Evolutionary conservation across 495 filamentous ascomycete genomes (phyloP).

Genomic region (Neurospora sp.): DNA sequence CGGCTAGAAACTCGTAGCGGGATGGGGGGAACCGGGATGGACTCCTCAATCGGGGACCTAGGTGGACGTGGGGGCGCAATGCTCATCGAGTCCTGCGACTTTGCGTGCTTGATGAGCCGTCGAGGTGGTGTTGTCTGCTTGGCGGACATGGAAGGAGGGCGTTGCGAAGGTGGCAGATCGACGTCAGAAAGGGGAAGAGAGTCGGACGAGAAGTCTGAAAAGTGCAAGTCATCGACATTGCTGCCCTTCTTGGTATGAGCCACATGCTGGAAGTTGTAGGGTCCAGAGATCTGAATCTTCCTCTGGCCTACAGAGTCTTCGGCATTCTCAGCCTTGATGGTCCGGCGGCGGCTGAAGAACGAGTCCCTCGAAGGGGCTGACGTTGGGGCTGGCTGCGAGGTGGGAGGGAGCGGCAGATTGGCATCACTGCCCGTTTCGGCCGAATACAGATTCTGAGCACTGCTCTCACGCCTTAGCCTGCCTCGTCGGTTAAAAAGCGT

Average conservation of each 20-base stretch:
- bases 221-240: constrained; percentile 53
- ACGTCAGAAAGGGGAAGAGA: constrained; percentile 25
- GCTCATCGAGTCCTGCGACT: constrained; percentile 39
- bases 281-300: constrained; percentile 57
- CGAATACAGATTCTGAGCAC: constrained; percentile 30
- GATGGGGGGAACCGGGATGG: constrained; percentile 13
- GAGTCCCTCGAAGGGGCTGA: constrained; percentile 23
- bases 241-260: constrained; percentile 65
- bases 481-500: constrained; percentile 37
- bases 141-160: constrained; percentile 13
- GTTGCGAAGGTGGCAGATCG: constrained; percentile 4
- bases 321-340: constrained; percentile 21
- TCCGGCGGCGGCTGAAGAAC: constrained; percentile 33
- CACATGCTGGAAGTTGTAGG: constrained; percentile 83
- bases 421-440: constrained; percentile 21
- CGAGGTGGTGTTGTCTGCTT: constrained; percentile 18
- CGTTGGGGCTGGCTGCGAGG: constrained; percentile 2
- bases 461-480: constrained; percentile 33
- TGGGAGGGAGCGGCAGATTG: constrained; percentile 2
- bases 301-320: constrained; percentile 18
- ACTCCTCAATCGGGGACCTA: constrained; percentile 31
- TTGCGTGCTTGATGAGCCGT: constrained; percentile 25
- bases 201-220: constrained; percentile 51
- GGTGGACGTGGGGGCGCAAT: constrained; percentile 38
- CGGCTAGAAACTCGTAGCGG: constrained; percentile 42